phyloP scores from a whole-genome alignment of 805 yeast species.

The Saccharomycopsis oosterbeekiorum region DNA sequence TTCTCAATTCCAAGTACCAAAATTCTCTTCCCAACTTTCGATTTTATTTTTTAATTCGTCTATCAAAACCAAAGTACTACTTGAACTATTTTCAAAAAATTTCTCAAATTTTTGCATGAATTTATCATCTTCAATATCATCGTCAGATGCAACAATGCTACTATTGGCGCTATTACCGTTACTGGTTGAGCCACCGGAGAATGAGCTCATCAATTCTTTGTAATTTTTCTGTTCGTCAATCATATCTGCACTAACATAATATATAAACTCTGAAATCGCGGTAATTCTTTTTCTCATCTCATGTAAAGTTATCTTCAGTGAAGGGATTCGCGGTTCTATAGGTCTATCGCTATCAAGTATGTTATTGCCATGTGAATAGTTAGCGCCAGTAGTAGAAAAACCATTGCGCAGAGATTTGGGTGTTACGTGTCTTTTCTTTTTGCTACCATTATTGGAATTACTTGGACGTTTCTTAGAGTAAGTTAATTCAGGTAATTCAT shows the following conservation, averaged over 20 bases:
- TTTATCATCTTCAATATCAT: slow-evolving; percentile 22
- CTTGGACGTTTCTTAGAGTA: not conserved
- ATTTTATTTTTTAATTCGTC: slow-evolving; percentile 65
- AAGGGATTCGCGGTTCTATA: slow-evolving; percentile 76
- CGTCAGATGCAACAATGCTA: slow-evolving; percentile 6
- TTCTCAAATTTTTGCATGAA: slow-evolving; percentile 19
- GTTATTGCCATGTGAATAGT: slow-evolving; percentile 1
- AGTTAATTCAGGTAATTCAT: not conserved
- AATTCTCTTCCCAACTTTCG: slow-evolving; percentile 71
- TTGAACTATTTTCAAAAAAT: slow-evolving; percentile 36
- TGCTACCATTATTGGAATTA: not conserved
- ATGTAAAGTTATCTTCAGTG: slow-evolving; percentile 57
- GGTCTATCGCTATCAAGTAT: slow-evolving; percentile 39
- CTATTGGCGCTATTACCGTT: slow-evolving; percentile 4
- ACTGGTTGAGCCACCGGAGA: slow-evolving; percentile 18
- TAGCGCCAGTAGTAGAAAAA: not conserved
- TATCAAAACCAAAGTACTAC: slow-evolving; percentile 54
- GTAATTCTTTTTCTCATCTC: slow-evolving; percentile 86
- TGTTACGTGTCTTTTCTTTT: not conserved
- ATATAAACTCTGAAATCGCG: slow-evolving; percentile 81
- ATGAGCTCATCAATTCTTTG: slow-evolving; percentile 23
- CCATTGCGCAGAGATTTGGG: slow-evolving; percentile 1
- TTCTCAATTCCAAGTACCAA: slow-evolving; percentile 31
- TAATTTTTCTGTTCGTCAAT: slow-evolving; percentile 55
- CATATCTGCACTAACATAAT: slow-evolving; percentile 40